phyloP scores from a whole-genome alignment of 2,329 filamentous ascomycete species.

The Colletotrichum liriopes region DNA sequence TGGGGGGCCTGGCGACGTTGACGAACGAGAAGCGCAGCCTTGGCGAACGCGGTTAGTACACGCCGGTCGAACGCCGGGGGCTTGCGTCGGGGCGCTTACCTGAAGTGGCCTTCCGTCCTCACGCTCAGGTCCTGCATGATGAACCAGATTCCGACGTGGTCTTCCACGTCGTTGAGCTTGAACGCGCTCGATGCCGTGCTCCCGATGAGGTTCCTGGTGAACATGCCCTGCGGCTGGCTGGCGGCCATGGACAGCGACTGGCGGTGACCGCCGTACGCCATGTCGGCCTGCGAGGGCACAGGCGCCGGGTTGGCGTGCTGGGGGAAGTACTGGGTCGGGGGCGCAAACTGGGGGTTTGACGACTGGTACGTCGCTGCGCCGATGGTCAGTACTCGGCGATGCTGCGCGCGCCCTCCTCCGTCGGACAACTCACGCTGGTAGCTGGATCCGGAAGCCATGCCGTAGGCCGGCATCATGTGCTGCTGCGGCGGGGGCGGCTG shows the following conservation, averaged over 20 bases:
- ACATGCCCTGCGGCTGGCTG: slow-evolving; percentile 84
- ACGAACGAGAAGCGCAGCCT: slow-evolving; percentile 83
- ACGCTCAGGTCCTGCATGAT: slow-evolving; percentile 96
- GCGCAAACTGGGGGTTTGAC: slow-evolving; percentile 52
- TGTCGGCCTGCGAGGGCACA: slow-evolving; percentile 48
- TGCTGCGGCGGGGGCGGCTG: slow-evolving; percentile 24
- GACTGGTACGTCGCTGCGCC: slow-evolving; percentile 28
- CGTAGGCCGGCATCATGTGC: slow-evolving; percentile 30
- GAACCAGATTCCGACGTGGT: slow-evolving; percentile 95
- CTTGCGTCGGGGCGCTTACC: slow-evolving; percentile 68
- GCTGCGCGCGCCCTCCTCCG: not conserved
- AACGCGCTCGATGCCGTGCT: slow-evolving; percentile 92
- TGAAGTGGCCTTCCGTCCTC: slow-evolving; percentile 90
- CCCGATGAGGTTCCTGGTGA: slow-evolving; percentile 94
- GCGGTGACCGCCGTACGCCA: slow-evolving; percentile 48
- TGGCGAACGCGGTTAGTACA: slow-evolving; percentile 18
- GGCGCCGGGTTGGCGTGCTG: slow-evolving; percentile 51
- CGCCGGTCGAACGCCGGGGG: too few relatives aligned
- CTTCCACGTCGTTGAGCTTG: slow-evolving; percentile 82
- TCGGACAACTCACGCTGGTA: slow-evolving; percentile 31
- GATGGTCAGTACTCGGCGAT: slow-evolving; percentile 1
- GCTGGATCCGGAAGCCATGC: slow-evolving; percentile 42
- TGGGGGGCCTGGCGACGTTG: slow-evolving; percentile 70
- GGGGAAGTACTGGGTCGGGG: slow-evolving; percentile 56
- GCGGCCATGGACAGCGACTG: slow-evolving; percentile 52